A percentile compares a stretch with the other conserved stretches of the same genome.
phyloP scores from a whole-genome alignment of 1,284 basidiomycete species.

The Rhodotorula sp. region DNA sequence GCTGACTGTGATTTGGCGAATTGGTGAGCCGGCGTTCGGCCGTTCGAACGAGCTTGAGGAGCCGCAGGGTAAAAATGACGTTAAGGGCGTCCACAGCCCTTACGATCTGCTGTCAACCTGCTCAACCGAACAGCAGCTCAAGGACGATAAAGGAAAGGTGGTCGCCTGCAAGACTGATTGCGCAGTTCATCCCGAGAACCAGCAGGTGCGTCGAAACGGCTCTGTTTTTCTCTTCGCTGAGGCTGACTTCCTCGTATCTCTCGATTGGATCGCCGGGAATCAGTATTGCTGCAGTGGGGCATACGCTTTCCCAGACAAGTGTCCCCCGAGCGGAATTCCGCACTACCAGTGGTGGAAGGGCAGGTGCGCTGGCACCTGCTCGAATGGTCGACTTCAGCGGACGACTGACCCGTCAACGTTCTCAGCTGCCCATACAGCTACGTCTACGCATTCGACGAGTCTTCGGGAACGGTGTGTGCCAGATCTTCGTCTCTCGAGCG shows the following conservation, averaged over 20 bases:
- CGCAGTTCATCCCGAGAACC: not conserved
- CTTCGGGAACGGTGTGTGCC: not conserved
- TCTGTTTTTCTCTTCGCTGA: too few relatives aligned
- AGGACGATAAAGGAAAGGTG: not conserved
- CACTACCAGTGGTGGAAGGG: conserved; percentile 10
- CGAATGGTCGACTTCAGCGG: too few relatives aligned
- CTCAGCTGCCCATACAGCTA: conserved; percentile 14
- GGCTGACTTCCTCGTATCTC: not conserved
- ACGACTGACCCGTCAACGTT: not conserved
- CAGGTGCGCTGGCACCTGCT: not conserved
- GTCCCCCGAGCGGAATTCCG: conserved; percentile 1
- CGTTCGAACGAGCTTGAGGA: too few relatives aligned
- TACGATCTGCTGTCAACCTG: conserved; percentile 12
- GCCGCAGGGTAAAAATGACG: too few relatives aligned
- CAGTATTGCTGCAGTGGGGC: conserved; percentile 24
- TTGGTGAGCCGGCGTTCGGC: not conserved
- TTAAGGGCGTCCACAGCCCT: conserved; percentile 11
- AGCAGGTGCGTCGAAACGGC: not conserved
- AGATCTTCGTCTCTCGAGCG: too few relatives aligned
- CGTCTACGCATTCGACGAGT: conserved; percentile 24
- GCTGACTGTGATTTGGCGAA: conserved; percentile 16
- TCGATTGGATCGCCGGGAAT: not conserved
- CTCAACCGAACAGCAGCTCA: conserved; percentile 5
- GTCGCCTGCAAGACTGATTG: conserved; percentile 16
- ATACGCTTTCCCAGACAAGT: not conserved